A percentile compares a stretch with the other conserved stretches of the same genome.
Evolutionary conservation across 2,329 filamentous ascomycete genomes (phyloP).

Genomic region (Epichloe uncinata): DNA sequence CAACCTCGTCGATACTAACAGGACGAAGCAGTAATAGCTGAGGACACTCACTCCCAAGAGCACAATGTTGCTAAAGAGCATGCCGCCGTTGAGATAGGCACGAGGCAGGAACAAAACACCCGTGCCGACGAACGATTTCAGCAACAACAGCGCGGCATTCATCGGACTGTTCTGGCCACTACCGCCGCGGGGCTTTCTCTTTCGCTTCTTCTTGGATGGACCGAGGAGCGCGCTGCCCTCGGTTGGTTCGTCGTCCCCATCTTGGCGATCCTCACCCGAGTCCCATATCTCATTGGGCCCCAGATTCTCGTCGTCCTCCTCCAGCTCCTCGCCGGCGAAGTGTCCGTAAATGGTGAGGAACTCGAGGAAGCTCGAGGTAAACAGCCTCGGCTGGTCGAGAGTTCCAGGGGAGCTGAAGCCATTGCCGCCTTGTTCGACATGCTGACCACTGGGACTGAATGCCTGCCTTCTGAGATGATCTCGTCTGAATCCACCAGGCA

Average conservation of each 20-base stretch:
- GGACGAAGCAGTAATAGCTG: slow-evolving; percentile 95
- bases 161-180: slow-evolving; percentile 66
- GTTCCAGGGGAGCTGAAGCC: slow-evolving; percentile 19
- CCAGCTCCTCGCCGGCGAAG: slow-evolving; percentile 91
- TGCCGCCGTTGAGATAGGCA: slow-evolving; percentile 90
- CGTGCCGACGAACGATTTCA: slow-evolving; percentile 97
- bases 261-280: slow-evolving; percentile 57
- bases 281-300: slow-evolving; percentile 85
- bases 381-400: slow-evolving; percentile 37
- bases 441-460: slow-evolving; percentile 38
- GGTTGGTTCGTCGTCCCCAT: slow-evolving; percentile 64
- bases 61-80: slow-evolving; percentile 90
- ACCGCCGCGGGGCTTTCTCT: slow-evolving; percentile 60
- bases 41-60: slow-evolving; percentile 73
- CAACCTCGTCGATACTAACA: slow-evolving; percentile 76
- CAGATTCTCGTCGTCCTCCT: slow-evolving; percentile 88
- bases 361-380: slow-evolving; percentile 90
- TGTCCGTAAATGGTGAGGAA: slow-evolving; percentile 93
- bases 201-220: slow-evolving; percentile 58
- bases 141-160: slow-evolving; percentile 69
- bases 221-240: slow-evolving; percentile 78
- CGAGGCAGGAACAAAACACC: slow-evolving; percentile 87
- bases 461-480: slow-evolving; percentile 72
- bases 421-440: slow-evolving; percentile 20
- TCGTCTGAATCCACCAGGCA: slow-evolving; percentile 84